phyloP scores from a whole-genome alignment of 345 rosid species.

The Pistacia vera region DNA sequence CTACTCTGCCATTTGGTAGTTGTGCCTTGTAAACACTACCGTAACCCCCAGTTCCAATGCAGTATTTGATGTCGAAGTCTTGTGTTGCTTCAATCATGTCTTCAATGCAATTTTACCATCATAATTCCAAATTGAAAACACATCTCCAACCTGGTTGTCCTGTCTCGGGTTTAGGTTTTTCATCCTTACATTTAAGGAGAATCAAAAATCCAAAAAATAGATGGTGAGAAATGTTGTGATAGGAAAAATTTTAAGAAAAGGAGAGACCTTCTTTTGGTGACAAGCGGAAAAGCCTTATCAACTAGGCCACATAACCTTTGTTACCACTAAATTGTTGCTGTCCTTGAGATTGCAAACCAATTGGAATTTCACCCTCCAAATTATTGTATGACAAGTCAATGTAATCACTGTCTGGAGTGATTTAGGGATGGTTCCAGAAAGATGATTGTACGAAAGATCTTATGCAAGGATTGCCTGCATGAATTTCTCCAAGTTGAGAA shows the following conservation, averaged over 20 bases:
- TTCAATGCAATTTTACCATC: not conserved
- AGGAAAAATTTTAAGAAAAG: not conserved
- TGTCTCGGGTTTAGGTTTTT: not conserved
- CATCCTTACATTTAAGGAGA: not conserved
- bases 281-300: too few species aligned
- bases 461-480: too few species aligned
- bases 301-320: not conserved
- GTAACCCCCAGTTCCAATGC: not conserved
- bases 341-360: too few species aligned
- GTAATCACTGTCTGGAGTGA: too few species aligned
- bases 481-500: not conserved
- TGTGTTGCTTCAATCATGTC: not conserved
- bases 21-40: constrained; percentile 12
- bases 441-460: too few species aligned
- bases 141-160: not conserved
- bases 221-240: not conserved
- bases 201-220: not conserved
- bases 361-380: too few species aligned
- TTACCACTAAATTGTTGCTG: not conserved
- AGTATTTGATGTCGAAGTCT: not conserved
- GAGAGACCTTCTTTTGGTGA: not conserved
- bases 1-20: constrained; percentile 7
- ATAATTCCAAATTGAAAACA: constrained; percentile 7
- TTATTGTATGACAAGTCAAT: too few species aligned
- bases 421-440: too few species aligned